Evolutionary conservation across 2,329 filamentous ascomycete species (phyloP).

Genomic region (Immersiporthe knoxdaviesiana): DNA sequence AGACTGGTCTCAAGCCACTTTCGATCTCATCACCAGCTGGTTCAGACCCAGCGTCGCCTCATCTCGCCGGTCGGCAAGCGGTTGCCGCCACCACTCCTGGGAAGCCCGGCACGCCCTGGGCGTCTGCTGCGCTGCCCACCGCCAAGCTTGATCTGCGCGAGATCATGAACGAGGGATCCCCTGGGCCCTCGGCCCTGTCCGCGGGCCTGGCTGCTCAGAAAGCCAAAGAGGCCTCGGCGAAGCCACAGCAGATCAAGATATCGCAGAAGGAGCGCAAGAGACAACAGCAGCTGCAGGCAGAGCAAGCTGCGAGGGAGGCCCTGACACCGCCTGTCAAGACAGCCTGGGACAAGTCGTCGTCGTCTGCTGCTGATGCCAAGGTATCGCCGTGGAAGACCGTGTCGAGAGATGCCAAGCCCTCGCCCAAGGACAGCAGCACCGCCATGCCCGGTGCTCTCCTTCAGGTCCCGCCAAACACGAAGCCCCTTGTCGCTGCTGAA

Average conservation of each 20-base stretch:
- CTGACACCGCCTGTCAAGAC: conserved; percentile 40
- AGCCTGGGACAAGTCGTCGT: conserved; percentile 49
- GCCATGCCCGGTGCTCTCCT: conserved; percentile 43
- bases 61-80: conserved; percentile 19
- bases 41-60: conserved; percentile 25
- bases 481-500: conserved; percentile 50
- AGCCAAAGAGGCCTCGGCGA: conserved; percentile 43
- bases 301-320: conserved; percentile 46
- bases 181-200: conserved; percentile 55
- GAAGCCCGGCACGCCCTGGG: conserved; percentile 52
- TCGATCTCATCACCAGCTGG: conserved; percentile 20
- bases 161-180: conserved; percentile 68
- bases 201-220: conserved; percentile 57
- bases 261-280: conserved; percentile 94
- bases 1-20: conserved; percentile 36
- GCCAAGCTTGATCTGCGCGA: conserved; percentile 74
- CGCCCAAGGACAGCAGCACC: conserved; percentile 50
- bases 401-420: conserved; percentile 50
- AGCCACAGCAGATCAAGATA: conserved; percentile 59
- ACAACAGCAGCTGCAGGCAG: conserved; percentile 69
- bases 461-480: conserved; percentile 40
- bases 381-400: conserved; percentile 70
- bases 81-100: conserved; percentile 20
- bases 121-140: conserved; percentile 53
- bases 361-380: conserved; percentile 44